Evolutionary conservation across 2,329 filamentous ascomycete genomes (phyloP).

Genomic region (Cercospora citrullina): DNA sequence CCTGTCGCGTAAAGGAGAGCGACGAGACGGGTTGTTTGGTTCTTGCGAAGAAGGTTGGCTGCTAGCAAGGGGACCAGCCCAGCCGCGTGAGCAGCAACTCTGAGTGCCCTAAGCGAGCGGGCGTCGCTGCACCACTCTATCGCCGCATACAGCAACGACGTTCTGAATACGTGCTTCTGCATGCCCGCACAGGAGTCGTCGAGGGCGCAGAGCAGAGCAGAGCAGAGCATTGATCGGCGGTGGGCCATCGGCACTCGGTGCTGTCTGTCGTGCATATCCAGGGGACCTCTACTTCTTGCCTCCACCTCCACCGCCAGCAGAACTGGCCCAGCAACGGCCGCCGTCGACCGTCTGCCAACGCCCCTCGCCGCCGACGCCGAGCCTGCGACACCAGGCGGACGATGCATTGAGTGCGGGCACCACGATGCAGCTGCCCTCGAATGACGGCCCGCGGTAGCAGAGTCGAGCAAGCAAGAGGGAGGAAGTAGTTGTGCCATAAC

Average conservation of each 20-base stretch:
- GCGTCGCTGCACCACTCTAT: background rate
- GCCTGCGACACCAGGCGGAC: background rate
- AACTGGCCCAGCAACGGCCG: constrained; percentile 1
- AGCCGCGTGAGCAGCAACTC: background rate
- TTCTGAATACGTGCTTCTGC: background rate
- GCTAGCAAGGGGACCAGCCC: background rate
- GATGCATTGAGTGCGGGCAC: constrained; percentile 22
- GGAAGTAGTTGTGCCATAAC: background rate
- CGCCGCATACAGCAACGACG: background rate
- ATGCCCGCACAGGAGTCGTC: background rate
- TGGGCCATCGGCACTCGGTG: background rate
- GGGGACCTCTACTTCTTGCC: background rate
- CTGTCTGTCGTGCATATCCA: background rate
- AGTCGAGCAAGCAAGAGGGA: constrained; percentile 3
- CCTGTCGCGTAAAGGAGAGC: constrained; percentile 3
- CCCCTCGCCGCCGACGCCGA: background rate
- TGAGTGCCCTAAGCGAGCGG: background rate
- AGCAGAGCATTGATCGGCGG: background rate
- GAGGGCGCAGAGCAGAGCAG: background rate
- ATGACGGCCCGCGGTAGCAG: constrained; percentile 7
- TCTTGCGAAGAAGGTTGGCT: background rate
- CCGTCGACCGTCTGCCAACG: background rate
- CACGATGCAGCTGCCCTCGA: constrained; percentile 14
- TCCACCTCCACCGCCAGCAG: background rate
- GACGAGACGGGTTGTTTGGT: background rate